Conservation (phyloP, 192 early-diverging fungal genomes). For the Geranomyces michiganensis region DNA sequence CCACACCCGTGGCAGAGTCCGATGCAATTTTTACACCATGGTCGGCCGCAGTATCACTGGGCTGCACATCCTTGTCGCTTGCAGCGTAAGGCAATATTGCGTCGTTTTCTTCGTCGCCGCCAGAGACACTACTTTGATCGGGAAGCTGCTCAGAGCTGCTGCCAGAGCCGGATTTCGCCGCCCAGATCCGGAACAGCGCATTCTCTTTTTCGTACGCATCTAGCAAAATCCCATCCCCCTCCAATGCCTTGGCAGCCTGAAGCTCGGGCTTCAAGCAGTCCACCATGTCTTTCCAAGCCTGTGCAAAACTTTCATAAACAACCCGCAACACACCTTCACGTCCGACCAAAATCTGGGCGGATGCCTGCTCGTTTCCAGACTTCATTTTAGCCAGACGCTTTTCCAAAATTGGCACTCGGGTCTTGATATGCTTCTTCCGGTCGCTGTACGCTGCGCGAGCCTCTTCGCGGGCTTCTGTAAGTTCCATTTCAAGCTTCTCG, state of each 20-base stretch:
- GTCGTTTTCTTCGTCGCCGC: too few species aligned
- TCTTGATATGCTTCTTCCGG: background rate
- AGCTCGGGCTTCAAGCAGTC: background rate
- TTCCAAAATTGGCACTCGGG: background rate
- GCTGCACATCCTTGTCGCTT: too few species aligned
- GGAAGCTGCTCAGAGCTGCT: too few species aligned
- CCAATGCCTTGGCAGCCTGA: conserved; percentile 20
- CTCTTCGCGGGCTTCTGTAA: background rate
- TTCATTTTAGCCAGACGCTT: conserved; percentile 3
- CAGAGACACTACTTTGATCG: too few species aligned
- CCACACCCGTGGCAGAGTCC: too few species aligned
- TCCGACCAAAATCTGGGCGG: conserved; percentile 4
- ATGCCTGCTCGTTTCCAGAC: background rate
- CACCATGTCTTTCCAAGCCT: conserved; percentile 17
- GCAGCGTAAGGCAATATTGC: too few species aligned
- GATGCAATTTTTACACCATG: too few species aligned
- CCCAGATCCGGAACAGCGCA: too few species aligned
- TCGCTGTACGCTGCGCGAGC: background rate
- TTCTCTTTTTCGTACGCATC: conserved; percentile 9
- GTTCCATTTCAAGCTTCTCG: background rate
- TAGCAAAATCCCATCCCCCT: conserved; percentile 15
- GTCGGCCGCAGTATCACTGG: too few species aligned
- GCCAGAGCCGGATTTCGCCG: too few species aligned
- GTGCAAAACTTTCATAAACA: conserved; percentile 13
- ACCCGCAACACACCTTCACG: conserved; percentile 17